Evolutionary conservation across 306 rosid species (phyloP).

Genomic region (Gastrolobium bilobum): DNA sequence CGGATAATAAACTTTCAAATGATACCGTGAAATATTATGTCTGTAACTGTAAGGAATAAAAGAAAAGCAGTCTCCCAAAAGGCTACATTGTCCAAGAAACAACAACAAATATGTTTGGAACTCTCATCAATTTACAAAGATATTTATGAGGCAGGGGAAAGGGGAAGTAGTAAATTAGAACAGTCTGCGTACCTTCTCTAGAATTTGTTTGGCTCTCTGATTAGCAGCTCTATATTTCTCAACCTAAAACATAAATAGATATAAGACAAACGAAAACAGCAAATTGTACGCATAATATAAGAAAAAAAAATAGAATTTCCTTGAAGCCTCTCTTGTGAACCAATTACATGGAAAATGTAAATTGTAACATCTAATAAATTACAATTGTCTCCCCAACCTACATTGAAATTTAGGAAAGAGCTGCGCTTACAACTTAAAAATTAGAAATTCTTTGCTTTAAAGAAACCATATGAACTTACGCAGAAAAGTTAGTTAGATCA

Average conservation of each 20-base stretch:
- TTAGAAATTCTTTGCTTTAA: neutral
- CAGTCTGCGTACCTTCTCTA: constrained; percentile 74
- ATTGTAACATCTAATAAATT: neutral
- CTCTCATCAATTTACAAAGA: constrained; percentile 12
- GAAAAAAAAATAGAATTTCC: constrained; percentile 32
- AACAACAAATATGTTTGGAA: constrained; percentile 23
- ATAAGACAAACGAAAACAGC: neutral
- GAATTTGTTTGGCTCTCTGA: constrained; percentile 70
- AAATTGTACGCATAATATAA: constrained; percentile 8
- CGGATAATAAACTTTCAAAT: constrained; percentile 40
- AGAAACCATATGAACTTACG: neutral
- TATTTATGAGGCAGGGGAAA: neutral
- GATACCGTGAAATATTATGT: constrained; percentile 25
- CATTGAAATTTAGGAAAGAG: neutral
- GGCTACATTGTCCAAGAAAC: neutral
- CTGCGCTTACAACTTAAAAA: neutral
- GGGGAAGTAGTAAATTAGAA: neutral
- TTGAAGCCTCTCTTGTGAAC: neutral
- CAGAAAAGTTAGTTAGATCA: constrained; percentile 19
- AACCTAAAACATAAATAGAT: constrained; percentile 55
- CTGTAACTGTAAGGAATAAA: constrained; percentile 14
- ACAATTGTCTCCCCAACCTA: constrained; percentile 22
- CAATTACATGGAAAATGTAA: constrained; percentile 6
- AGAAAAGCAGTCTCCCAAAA: neutral
- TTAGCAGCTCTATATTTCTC: constrained; percentile 76